These are phyloP conservation scores for Verticillium nubilum DNA, from an alignment of 2,329 filamentous ascomycete species.

Conservation along the genomic window DNA sequence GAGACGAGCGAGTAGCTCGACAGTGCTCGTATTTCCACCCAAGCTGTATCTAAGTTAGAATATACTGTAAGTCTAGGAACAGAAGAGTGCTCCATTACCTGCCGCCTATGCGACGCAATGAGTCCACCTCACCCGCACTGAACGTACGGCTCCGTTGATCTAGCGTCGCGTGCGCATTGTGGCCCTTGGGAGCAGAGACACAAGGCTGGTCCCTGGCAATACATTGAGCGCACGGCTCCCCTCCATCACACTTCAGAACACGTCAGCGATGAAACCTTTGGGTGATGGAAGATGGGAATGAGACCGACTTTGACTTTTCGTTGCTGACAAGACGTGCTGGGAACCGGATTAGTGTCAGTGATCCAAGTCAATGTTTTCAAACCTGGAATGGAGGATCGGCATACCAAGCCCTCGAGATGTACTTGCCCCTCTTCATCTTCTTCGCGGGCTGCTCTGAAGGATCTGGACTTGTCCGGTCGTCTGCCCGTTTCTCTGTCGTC, in stretches of 20 bases:
- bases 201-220: slow-evolving; percentile 4
- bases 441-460: slow-evolving; percentile 3
- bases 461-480: not conserved
- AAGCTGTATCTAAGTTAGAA: not conserved
- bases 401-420: slow-evolving; percentile 10
- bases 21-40: not conserved
- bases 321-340: slow-evolving; percentile 6
- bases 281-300: not conserved
- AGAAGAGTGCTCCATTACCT: not conserved
- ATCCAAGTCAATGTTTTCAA: not conserved
- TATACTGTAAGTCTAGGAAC: not conserved
- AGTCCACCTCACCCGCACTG: not conserved
- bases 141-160: not conserved
- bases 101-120: not conserved
- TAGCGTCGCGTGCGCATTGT: not conserved
- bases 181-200: slow-evolving; percentile 1
- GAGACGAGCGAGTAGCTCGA: slow-evolving; percentile 1
- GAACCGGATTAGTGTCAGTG: not conserved
- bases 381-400: not conserved
- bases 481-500: not conserved
- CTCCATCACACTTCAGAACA: slow-evolving; percentile 5
- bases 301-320: slow-evolving; percentile 9
- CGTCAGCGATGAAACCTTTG: not conserved
- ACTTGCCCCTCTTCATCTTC: slow-evolving; percentile 7
- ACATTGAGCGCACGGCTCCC: slow-evolving; percentile 8